Evolutionary conservation across 1,139 yeast genomes (phyloP).

Genomic region (Debaryomyces robertsiae): DNA sequence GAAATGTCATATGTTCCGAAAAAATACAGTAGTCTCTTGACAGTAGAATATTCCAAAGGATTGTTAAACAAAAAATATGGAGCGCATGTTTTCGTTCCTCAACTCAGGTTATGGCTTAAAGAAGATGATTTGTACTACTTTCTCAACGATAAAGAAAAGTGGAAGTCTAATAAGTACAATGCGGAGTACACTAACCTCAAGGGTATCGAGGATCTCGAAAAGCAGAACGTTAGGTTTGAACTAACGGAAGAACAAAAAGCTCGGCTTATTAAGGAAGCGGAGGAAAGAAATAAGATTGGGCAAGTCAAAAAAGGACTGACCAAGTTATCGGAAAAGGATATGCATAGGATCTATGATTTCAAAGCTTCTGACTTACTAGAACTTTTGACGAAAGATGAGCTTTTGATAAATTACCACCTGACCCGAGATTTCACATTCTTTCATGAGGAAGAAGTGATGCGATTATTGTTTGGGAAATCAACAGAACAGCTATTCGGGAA

Average conservation of each 20-base stretch:
- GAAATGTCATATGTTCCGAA: constrained; percentile 43
- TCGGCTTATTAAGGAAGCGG: constrained; percentile 17
- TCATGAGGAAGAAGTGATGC: constrained; percentile 42
- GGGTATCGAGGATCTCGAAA: constrained; percentile 2
- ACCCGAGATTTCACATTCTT: constrained; percentile 35
- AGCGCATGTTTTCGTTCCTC: constrained; percentile 32
- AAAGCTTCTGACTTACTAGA: constrained; percentile 29
- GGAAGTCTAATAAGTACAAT: constrained; percentile 32
- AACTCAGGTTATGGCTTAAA: constrained; percentile 34
- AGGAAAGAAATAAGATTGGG: constrained; percentile 19
- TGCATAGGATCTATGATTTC: constrained; percentile 23
- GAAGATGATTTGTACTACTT: constrained; percentile 25
- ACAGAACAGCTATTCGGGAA: constrained; percentile 25
- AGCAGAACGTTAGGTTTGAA: constrained; percentile 4
- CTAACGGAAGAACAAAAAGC: constrained; percentile 9
- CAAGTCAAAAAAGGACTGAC: constrained; percentile 2
- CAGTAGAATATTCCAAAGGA: constrained; percentile 36
- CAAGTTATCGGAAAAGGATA: constrained; percentile 23
- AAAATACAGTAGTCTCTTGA: constrained; percentile 29
- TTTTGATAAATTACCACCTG: constrained; percentile 31
- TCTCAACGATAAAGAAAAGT: constrained; percentile 21
- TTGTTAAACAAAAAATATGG: constrained; percentile 22
- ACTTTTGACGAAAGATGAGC: constrained; percentile 36
- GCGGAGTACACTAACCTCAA: constrained; percentile 18
- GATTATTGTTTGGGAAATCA: constrained; percentile 33